These are phyloP conservation scores for Xylariaceae sp. DNA, from an alignment of 2,329 filamentous ascomycete species.

Conservation along the genomic window DNA sequence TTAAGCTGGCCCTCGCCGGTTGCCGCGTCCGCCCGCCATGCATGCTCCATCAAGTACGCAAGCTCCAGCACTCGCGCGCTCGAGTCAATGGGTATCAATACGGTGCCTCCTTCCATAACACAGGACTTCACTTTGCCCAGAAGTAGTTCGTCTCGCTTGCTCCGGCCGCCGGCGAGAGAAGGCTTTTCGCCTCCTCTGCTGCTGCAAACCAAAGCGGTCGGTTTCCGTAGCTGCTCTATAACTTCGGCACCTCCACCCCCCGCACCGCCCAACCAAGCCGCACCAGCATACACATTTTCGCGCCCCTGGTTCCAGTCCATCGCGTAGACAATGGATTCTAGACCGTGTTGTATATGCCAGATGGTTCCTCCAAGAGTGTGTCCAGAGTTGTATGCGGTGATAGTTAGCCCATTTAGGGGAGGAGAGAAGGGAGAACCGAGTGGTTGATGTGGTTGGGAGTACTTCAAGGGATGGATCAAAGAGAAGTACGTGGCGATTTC, in stretches of 20 bases:
- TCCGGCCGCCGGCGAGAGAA: conserved; percentile 71
- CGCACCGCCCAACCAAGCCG: conserved; percentile 87
- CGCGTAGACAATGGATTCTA: conserved; percentile 96
- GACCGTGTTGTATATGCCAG: conserved; percentile 96
- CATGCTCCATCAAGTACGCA: conserved; percentile 88
- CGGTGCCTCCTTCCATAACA: conserved; percentile 80
- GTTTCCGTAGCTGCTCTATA: conserved; percentile 89
- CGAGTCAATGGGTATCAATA: conserved; percentile 91
- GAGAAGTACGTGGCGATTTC: conserved; percentile 94
- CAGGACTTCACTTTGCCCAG: conserved; percentile 80
- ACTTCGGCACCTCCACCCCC: conserved; percentile 84
- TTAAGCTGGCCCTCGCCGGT: conserved; percentile 55
- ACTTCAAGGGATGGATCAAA: conserved; percentile 88
- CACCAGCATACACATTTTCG: conserved; percentile 91
- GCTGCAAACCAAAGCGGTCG: conserved; percentile 91
- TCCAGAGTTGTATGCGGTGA: conserved; percentile 95
- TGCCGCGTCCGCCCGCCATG: conserved; percentile 72
- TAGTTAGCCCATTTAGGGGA: conserved; percentile 84
- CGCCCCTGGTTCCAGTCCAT: conserved; percentile 98
- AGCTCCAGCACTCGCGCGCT: conserved; percentile 93
- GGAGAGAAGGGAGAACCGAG: conserved; percentile 85
- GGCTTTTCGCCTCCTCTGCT: conserved; percentile 76
- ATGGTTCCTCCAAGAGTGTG: conserved; percentile 96
- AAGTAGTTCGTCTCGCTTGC: conserved; percentile 82
- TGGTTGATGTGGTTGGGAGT: conserved; percentile 94